Base-by-base conservation (phyloP, 306 rosid species). In the Vigna angularis region DNA sequence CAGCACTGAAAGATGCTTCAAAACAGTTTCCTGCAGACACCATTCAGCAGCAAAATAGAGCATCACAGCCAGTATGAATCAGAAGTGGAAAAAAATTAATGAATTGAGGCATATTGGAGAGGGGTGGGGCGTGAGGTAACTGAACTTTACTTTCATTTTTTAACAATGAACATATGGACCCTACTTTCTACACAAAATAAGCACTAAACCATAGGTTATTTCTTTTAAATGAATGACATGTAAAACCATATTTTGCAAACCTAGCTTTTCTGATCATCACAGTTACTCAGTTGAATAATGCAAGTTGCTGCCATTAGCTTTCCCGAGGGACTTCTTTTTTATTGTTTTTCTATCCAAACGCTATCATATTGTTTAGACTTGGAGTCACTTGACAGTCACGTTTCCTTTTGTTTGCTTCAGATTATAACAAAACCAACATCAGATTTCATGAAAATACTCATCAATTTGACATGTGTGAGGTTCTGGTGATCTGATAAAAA, bases 1-100 rank as follows among this genome's bases (percentile, higher is more conserved):
- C 87, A 0, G 91, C 91, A 17, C 42, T 91, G 10, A 90, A 97
- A 20, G 98, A 96, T 77, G 91, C 93, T 42, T 88, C 98, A 1
- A 86, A 87, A 61, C 94, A 90, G 68, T 87, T 79, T 63, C 90
- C 89, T 11, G 73, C 78, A 1, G 90, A 89, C 9, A 86, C 57
- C 48, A 53, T 76, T 77, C 93, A 83, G 86, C 90, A 77, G 74
- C 83, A 81, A 82, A 83, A 65, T 67, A 86, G 86, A 88, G 79
- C 87, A 73, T 70, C 94, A 47, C 83, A 90, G 22, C 83, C 84
- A 4, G 80, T 79, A 10, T 86, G 71, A 80, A 36, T 51, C 44
- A 14, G 51, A 36, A 30, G 45, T 30, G 71, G 59, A 75, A 70
- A 66, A 40, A 68, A 49, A 13, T 4, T 48, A 74, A 55, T 52